A percentile compares a stretch with the other conserved stretches of the same genome.
Evolutionary conservation across 352 stramenopile species (phyloP).

Genomic region (Thalassiosira hispida): DNA sequence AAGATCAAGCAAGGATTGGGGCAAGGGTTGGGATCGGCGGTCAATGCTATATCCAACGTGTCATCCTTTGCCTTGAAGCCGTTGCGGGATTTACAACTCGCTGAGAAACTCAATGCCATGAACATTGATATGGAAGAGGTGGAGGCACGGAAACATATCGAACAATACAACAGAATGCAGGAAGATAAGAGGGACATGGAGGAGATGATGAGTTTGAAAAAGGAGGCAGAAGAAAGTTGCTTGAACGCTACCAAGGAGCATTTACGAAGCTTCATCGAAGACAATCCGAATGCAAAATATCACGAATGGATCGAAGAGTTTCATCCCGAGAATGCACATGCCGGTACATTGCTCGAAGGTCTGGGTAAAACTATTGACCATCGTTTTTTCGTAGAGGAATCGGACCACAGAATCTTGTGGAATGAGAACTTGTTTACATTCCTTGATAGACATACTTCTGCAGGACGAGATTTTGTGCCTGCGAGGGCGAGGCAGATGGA

Average conservation of each 20-base stretch:
- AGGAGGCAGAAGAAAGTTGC: constrained; percentile 59
- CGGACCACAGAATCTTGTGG: constrained; percentile 74
- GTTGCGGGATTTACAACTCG: constrained; percentile 53
- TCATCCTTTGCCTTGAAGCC: constrained; percentile 49
- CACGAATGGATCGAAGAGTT: constrained; percentile 77
- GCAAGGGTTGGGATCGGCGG: constrained; percentile 30
- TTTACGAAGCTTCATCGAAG: constrained; percentile 59
- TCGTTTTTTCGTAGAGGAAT: constrained; percentile 78
- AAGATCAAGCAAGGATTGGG: constrained; percentile 31
- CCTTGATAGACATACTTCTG: constrained; percentile 16
- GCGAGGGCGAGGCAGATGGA: constrained; percentile 35
- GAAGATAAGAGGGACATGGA: constrained; percentile 54
- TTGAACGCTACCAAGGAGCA: constrained; percentile 59
- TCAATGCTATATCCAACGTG: constrained; percentile 38
- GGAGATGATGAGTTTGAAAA: constrained; percentile 56
- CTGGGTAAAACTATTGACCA: constrained; percentile 68
- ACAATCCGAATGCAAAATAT: constrained; percentile 64
- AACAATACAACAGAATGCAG: constrained; percentile 36
- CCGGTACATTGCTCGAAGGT: constrained; percentile 49
- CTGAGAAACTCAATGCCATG: constrained; percentile 63
- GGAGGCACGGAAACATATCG: constrained; percentile 38
- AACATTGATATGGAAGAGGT: constrained; percentile 65
- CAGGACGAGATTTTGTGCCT: constrained; percentile 31
- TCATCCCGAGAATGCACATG: constrained; percentile 63
- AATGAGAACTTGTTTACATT: constrained; percentile 64